phyloP scores from a whole-genome alignment of 2,329 filamentous ascomycete species.

The Drechslerella coelobrocha region DNA sequence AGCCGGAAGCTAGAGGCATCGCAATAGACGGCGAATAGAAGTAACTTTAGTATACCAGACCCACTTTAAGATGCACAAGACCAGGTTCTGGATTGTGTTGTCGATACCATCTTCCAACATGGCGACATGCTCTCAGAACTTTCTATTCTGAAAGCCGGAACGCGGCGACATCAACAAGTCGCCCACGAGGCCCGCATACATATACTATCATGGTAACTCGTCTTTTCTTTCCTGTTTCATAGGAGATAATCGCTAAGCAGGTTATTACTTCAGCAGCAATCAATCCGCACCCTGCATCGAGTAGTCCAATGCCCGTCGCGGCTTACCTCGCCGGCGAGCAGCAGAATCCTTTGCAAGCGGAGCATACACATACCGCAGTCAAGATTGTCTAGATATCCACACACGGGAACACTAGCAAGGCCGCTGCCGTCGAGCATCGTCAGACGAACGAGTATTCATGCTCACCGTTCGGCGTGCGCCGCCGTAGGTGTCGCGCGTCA shows the following conservation, averaged over 20 bases:
- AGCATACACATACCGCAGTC: slow-evolving; percentile 1
- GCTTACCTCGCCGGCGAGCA: not conserved
- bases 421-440: not conserved
- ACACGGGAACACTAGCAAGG: not conserved
- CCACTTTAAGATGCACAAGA: too few species aligned
- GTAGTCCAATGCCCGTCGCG: slow-evolving; percentile 21
- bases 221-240: not conserved
- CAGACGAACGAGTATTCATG: not conserved
- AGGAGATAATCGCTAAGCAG: slow-evolving; percentile 8
- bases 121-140: too few species aligned
- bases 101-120: slow-evolving; percentile 9
- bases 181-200: not conserved
- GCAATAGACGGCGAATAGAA: not conserved
- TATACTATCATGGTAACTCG: slow-evolving; percentile 10
- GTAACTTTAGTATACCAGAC: too few species aligned
- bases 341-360: not conserved
- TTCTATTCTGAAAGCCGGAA: not conserved
- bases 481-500: not conserved
- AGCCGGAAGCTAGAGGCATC: not conserved
- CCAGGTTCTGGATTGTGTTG: slow-evolving; percentile 6
- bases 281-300: slow-evolving; percentile 9
- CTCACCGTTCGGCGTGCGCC: not conserved
- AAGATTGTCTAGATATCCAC: too few species aligned
- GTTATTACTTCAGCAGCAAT: slow-evolving; percentile 2
- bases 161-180: not conserved